A percentile compares a stretch with the other conserved stretches of the same genome.
phyloP scores from a whole-genome alignment of 306 rosid genomes.

The Myrica gale region DNA sequence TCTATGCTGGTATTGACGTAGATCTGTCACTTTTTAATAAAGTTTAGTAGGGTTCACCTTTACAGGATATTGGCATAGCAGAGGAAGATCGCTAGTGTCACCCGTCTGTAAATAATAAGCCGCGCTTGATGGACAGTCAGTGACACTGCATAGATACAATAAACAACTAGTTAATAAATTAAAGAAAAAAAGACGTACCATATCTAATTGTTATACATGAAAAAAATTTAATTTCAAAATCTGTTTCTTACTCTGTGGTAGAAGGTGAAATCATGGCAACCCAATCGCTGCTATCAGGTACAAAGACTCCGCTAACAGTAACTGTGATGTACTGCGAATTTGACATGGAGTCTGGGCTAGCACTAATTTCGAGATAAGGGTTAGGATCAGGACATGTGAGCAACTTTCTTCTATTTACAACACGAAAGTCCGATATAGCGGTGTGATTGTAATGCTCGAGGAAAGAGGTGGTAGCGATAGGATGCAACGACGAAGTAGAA shows the following conservation, averaged over 20 bases:
- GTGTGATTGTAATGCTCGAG: constrained; percentile 50
- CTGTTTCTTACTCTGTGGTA: constrained; percentile 44
- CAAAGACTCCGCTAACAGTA: constrained; percentile 49
- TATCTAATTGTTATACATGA: no score
- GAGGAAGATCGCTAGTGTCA: constrained; percentile 64
- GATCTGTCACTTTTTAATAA: no score
- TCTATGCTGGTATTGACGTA: no score
- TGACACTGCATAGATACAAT: constrained; percentile 38
- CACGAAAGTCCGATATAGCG: constrained; percentile 60
- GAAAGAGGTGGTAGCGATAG: constrained; percentile 32
- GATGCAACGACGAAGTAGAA: constrained; percentile 25
- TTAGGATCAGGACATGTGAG: constrained; percentile 32
- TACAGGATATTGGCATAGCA: constrained; percentile 79
- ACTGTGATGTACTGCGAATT: constrained; percentile 59
- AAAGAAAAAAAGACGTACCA: background rate
- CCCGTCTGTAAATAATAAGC: constrained; percentile 62
- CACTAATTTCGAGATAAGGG: constrained; percentile 36
- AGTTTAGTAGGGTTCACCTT: constrained; percentile 45
- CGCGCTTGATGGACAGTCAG: constrained; percentile 34
- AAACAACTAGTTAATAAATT: background rate
- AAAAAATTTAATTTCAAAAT: no score
- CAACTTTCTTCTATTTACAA: constrained; percentile 52
- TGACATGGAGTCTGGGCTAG: constrained; percentile 26
- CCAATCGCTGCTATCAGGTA: constrained; percentile 56
- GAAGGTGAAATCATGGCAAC: constrained; percentile 90